Percentiles rank a stretch among this genome's conserved stretches.
Evolutionary conservation across 495 filamentous ascomycete genomes (phyloP).

Genomic region (Penicillium desertorum): DNA sequence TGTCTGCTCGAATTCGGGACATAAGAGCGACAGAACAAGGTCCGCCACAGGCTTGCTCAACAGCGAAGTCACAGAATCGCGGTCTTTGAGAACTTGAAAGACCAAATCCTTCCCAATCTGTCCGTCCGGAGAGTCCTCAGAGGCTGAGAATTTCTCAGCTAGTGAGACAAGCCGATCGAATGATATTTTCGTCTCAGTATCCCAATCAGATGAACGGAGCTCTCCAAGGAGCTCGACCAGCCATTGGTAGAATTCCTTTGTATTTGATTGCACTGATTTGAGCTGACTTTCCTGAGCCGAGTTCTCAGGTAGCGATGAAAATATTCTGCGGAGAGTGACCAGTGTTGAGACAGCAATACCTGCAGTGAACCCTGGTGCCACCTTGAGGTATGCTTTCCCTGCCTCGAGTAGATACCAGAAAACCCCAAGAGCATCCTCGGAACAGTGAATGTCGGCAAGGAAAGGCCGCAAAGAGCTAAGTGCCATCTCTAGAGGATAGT

Average conservation of each 20-base stretch:
- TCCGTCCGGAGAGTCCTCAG: conserved; percentile 58
- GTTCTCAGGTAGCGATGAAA: conserved; percentile 63
- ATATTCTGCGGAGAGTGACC: conserved; percentile 69
- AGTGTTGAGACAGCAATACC: conserved; percentile 75
- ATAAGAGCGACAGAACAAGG: conserved; percentile 71
- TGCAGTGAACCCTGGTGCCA: conserved; percentile 70
- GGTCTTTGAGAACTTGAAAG: conserved; percentile 70
- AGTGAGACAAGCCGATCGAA: conserved; percentile 66
- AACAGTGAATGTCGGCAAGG: conserved; percentile 76
- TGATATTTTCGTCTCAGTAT: conserved; percentile 44
- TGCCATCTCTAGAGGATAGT: conserved; percentile 91
- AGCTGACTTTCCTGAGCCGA: conserved; percentile 77
- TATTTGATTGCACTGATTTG: conserved; percentile 63
- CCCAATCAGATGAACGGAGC: conserved; percentile 54
- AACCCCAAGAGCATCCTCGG: conserved; percentile 88
- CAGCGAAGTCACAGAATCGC: conserved; percentile 56
- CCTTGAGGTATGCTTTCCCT: conserved; percentile 62
- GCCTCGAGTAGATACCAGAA: conserved; percentile 77
- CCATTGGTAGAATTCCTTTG: conserved; percentile 68
- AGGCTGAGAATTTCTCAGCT: conserved; percentile 55
- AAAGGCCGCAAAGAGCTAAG: conserved; percentile 78
- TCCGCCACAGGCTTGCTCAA: conserved; percentile 67
- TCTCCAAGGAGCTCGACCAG: conserved; percentile 59
- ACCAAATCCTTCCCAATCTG: conserved; percentile 73
- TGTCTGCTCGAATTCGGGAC: conserved; percentile 64